Evolutionary conservation across 371 early-diverging fungal genomes (phyloP).

Genomic region (Cokeromyces recurvatus): DNA sequence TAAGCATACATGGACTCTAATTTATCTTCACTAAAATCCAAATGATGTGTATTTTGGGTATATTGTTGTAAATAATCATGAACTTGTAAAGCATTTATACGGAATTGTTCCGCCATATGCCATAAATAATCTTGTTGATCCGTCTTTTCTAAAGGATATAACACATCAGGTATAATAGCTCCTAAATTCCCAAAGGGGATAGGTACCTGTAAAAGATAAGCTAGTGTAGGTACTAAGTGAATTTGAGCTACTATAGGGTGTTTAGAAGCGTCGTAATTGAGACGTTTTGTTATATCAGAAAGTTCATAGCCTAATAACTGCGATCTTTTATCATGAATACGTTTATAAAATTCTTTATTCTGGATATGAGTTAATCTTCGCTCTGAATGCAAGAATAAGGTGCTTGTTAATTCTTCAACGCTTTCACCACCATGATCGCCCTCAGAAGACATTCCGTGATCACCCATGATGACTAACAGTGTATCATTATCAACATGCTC

Average conservation of each 20-base stretch:
- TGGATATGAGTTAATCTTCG: constrained; percentile 25
- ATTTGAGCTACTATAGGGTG: constrained; percentile 70
- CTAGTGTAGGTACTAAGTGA: constrained; percentile 78
- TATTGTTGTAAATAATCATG: constrained; percentile 63
- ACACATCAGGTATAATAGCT: constrained; percentile 70
- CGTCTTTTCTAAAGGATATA: constrained; percentile 16
- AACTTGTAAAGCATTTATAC: constrained; percentile 78
- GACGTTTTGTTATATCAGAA: constrained; percentile 3
- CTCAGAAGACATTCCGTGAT: constrained; percentile 98
- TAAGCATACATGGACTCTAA: constrained; percentile 17
- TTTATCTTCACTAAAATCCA: constrained; percentile 24
- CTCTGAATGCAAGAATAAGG: constrained; percentile 72
- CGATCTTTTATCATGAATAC: constrained; percentile 22
- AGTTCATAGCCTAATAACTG: constrained; percentile 27
- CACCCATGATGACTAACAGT: constrained; percentile 91
- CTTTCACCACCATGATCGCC: constrained; percentile 99
- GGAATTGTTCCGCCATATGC: constrained; percentile 49
- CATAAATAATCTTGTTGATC: constrained; percentile 38
- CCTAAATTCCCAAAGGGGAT: constrained; percentile 88
- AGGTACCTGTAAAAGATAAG: constrained; percentile 67
- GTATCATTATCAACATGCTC: constrained; percentile 80
- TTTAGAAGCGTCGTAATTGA: constrained; percentile 24
- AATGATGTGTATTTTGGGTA: constrained; percentile 23
- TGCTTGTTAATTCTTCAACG: constrained; percentile 82
- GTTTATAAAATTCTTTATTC: constrained; percentile 9